Conservation (phyloP, 768 basidiomycete species). For the Chlorophyllum brunneum region DNA sequence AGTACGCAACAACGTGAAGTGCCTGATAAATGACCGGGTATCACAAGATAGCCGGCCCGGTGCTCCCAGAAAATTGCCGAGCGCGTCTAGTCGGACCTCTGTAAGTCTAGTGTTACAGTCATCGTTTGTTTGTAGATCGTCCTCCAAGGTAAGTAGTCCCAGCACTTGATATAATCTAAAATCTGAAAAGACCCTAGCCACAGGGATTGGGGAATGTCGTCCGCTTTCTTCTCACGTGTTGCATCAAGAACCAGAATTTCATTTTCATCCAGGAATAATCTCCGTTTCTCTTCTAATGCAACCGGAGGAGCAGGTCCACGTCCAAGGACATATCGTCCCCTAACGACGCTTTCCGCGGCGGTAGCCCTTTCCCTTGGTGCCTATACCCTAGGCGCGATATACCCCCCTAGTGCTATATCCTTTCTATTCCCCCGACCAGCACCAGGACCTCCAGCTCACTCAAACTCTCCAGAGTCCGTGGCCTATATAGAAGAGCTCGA, state of each 20-base stretch:
- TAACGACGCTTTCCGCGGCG: not conserved
- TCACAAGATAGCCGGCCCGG: too few relatives aligned
- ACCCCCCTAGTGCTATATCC: slow-evolving; percentile 61
- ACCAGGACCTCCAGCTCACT: slow-evolving; percentile 58
- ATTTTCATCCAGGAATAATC: not conserved
- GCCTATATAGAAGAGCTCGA: slow-evolving; percentile 63
- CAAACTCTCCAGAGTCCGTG: slow-evolving; percentile 52
- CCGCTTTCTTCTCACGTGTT: not conserved
- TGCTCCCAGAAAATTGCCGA: too few relatives aligned
- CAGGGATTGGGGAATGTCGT: not conserved
- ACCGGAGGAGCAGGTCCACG: not conserved
- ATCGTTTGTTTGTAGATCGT: too few relatives aligned
- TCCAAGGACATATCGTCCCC: not conserved
- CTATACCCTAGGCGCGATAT: slow-evolving; percentile 56
- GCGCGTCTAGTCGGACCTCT: too few relatives aligned
- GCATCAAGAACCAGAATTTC: slow-evolving; percentile 2
- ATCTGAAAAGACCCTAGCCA: too few relatives aligned
- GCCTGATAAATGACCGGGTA: too few relatives aligned
- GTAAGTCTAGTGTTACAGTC: too few relatives aligned
- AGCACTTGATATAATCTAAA: too few relatives aligned
- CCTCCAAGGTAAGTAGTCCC: too few relatives aligned
- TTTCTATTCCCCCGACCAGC: slow-evolving; percentile 76
- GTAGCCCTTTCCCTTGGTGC: not conserved
- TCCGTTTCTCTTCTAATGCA: slow-evolving; percentile 6
- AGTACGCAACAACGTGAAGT: too few relatives aligned